Conservation (phyloP, 768 basidiomycete genomes). For the Agaricus blazei region DNA sequence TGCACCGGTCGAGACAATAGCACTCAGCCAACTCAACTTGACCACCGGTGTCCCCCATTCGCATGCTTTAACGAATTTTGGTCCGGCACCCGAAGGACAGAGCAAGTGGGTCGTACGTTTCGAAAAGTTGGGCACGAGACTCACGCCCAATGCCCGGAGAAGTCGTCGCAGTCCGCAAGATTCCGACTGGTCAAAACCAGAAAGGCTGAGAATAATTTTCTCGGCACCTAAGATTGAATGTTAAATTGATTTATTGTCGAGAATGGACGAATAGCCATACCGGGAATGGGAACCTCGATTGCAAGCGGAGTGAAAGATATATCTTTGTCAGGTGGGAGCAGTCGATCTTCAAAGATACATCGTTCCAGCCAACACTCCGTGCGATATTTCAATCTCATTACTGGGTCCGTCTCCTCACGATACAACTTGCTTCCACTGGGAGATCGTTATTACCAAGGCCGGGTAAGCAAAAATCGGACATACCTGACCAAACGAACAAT, state of each 20-base stretch:
- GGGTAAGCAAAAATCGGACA: slow-evolving; percentile 7
- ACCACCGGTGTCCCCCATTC: slow-evolving; percentile 81
- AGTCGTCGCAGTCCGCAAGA: slow-evolving; percentile 62
- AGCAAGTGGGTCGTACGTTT: slow-evolving; percentile 74
- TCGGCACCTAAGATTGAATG: slow-evolving; percentile 41
- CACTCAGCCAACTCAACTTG: slow-evolving; percentile 62
- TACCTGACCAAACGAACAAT: slow-evolving; percentile 75
- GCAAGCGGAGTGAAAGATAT: slow-evolving; percentile 65
- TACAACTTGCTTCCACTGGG: slow-evolving; percentile 68
- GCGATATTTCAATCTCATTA: slow-evolving; percentile 52
- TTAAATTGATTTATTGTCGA: background rate
- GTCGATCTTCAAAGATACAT: slow-evolving; percentile 71
- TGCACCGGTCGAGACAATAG: slow-evolving; percentile 47
- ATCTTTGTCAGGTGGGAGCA: slow-evolving; percentile 65
- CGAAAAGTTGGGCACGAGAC: slow-evolving; percentile 52
- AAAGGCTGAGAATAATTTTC: slow-evolving; percentile 56
- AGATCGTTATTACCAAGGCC: slow-evolving; percentile 1
- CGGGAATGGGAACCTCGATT: slow-evolving; percentile 51
- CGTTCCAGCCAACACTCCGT: slow-evolving; percentile 95
- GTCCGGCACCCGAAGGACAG: slow-evolving; percentile 64
- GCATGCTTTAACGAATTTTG: slow-evolving; percentile 72
- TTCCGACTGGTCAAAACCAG: slow-evolving; percentile 72
- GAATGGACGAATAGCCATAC: slow-evolving; percentile 25
- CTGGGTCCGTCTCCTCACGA: slow-evolving; percentile 45
- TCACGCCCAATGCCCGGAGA: slow-evolving; percentile 59